Conservation (phyloP, 495 filamentous ascomycete species). For the Penicillium canescens region DNA sequence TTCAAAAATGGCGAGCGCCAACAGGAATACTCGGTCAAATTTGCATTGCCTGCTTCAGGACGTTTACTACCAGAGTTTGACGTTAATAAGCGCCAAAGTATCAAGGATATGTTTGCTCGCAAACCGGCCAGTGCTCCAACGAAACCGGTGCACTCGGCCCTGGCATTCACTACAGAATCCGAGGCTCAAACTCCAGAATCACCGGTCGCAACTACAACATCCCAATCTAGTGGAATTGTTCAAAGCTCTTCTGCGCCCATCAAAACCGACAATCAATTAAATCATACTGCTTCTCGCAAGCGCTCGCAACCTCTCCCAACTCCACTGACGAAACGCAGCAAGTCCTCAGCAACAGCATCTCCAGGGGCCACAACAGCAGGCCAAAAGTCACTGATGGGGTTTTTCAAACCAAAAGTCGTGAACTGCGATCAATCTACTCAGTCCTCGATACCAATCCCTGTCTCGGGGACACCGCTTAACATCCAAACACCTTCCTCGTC, state of each 20-base stretch:
- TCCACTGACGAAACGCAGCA: slow-evolving; percentile 45
- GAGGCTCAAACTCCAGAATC: not conserved
- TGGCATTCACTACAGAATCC: not conserved
- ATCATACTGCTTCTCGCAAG: slow-evolving; percentile 30
- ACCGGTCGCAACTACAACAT: not conserved
- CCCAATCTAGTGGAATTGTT: not conserved
- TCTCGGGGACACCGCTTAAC: not conserved
- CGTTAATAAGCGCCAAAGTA: slow-evolving; percentile 69
- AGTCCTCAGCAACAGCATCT: slow-evolving; percentile 31
- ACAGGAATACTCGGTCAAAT: slow-evolving; percentile 64
- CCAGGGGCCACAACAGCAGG: slow-evolving; percentile 39
- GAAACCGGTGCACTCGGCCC: not conserved
- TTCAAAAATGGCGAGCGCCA: slow-evolving; percentile 70
- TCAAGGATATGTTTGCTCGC: slow-evolving; percentile 86
- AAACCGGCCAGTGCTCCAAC: slow-evolving; percentile 41
- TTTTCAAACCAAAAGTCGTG: slow-evolving; percentile 62
- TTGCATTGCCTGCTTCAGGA: slow-evolving; percentile 72
- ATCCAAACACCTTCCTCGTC: not conserved
- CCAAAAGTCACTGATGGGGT: slow-evolving; percentile 78
- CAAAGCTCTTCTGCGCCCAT: not conserved
- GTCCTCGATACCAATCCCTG: not conserved
- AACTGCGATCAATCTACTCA: not conserved
- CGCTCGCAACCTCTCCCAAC: slow-evolving; percentile 21
- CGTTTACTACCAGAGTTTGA: slow-evolving; percentile 83
- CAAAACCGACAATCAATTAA: not conserved